Base-by-base conservation (phyloP, 306 rosid species). In the Bauhinia variegata region DNA sequence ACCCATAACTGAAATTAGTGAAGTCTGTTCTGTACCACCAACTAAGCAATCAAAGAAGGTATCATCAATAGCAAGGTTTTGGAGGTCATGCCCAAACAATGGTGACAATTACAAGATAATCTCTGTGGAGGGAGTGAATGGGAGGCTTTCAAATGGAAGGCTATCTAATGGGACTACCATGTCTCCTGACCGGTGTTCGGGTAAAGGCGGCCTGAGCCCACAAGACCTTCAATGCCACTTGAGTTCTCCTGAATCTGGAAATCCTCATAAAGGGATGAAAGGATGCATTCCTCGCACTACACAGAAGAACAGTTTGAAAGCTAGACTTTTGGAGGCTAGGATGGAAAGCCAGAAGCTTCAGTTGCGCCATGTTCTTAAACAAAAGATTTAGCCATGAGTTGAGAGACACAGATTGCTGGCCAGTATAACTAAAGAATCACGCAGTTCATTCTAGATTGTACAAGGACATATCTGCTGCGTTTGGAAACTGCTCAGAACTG, bases 321-420 rank as follows among this genome's bases (percentile, higher is more conserved):
- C 92, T 18, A 86, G 80, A 82, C 92, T 92, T 49, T 19, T 92
- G 73, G 98, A 92, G 84, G 96, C 98, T 34, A 89, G 98, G 76
- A 80, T 85, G 77, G 98, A 87, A 69, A 82, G 83, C 77, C 92
- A 89, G 74, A 92, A 87, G 70, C 73, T 89, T 53, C 95, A 89
- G 60, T 70, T 92, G 74, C 93, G 96, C 67, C 93, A 92, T 32
- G 96, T 89, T 63, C 96, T 92, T 49, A 87, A 87, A 64, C 93
- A 92, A 76, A 92, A 89, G 85, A 84, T 79, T 67, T 88, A 84
- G 82, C 65, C 60, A 67, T 67, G 67, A 71, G 36, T 68, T n/a
- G n/a, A 10, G 47, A 60, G 64, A 60, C 71, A 57, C 49, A 66
- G 68, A 43, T 81, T 74, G 56, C 62, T 60, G 70, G 37, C 63